Evolutionary conservation across 2,329 filamentous ascomycete genomes (phyloP).

Genomic region (Fusarium mexicanum): DNA sequence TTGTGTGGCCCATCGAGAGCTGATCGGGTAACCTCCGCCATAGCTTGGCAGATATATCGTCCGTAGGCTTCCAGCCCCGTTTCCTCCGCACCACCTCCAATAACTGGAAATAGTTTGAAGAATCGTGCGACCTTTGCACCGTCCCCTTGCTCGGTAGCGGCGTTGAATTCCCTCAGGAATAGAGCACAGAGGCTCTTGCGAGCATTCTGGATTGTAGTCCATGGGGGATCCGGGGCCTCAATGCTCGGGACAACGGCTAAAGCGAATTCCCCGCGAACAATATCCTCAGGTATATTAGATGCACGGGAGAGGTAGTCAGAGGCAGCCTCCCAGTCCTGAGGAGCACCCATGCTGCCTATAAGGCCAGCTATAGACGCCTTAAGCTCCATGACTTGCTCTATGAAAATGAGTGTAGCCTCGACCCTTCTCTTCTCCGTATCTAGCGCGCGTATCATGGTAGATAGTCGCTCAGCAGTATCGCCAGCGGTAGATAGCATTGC

Average conservation of each 20-base stretch:
- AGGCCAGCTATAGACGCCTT: background rate
- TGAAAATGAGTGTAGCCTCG: background rate
- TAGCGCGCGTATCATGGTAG: background rate
- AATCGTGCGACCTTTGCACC: background rate
- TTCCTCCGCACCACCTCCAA: background rate
- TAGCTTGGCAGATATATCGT: background rate
- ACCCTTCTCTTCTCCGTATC: background rate
- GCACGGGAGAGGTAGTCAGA: background rate
- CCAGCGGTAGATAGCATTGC: background rate
- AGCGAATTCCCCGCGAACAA: background rate
- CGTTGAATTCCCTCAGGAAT: background rate
- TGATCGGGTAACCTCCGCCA: background rate
- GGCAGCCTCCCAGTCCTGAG: background rate
- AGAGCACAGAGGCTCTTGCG: background rate
- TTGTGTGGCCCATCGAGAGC: background rate
- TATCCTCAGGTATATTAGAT: background rate
- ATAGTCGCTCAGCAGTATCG: background rate
- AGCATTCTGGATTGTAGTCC: background rate
- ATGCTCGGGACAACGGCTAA: background rate
- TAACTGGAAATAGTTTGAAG: background rate
- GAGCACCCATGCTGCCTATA: background rate
- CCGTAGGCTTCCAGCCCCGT: background rate
- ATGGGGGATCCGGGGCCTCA: background rate
- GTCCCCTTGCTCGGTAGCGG: background rate
- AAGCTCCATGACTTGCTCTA: background rate